These are phyloP conservation scores for Aspergillus chevalieri DNA, from an alignment of 2,329 filamentous ascomycete species.

Conservation along the genomic window DNA sequence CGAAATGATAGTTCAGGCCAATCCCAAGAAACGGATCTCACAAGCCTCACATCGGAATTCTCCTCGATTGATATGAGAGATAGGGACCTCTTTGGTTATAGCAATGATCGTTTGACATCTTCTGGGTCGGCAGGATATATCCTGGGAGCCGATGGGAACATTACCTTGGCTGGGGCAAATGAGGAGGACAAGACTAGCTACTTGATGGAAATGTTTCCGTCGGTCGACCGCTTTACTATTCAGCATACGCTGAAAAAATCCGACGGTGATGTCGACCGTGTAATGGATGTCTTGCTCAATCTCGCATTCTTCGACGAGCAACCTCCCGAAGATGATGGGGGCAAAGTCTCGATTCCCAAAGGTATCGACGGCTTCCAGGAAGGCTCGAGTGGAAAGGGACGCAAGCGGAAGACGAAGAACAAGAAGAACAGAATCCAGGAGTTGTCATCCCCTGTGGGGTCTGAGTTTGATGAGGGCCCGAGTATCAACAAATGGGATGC, in stretches of 20 bases:
- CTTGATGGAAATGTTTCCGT: conserved; percentile 66
- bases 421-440: conserved; percentile 27
- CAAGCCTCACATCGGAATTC: conserved; percentile 44
- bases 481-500: conserved; percentile 53
- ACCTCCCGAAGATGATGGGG: conserved; percentile 46
- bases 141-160: conserved; percentile 21
- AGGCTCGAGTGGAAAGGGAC: conserved; percentile 43
- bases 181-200: conserved; percentile 57
- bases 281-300: conserved; percentile 76
- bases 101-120: conserved; percentile 11
- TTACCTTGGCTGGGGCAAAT: conserved; percentile 22
- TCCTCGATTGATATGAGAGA: conserved; percentile 31
- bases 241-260: conserved; percentile 61
- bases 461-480: conserved; percentile 7
- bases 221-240: conserved; percentile 60
- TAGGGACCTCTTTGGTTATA: conserved; percentile 3
- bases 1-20: conserved; percentile 24
- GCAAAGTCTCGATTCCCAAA: conserved; percentile 48
- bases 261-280: conserved; percentile 59
- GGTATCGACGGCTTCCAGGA: conserved; percentile 78
- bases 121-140: conserved; percentile 20
- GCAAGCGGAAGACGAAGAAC: conserved; percentile 37
- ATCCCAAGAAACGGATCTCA: conserved; percentile 46
- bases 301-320: conserved; percentile 68
- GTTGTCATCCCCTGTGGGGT: conserved; percentile 6